phyloP scores from a whole-genome alignment of 805 yeast species.

The Suhomyces sp. region DNA sequence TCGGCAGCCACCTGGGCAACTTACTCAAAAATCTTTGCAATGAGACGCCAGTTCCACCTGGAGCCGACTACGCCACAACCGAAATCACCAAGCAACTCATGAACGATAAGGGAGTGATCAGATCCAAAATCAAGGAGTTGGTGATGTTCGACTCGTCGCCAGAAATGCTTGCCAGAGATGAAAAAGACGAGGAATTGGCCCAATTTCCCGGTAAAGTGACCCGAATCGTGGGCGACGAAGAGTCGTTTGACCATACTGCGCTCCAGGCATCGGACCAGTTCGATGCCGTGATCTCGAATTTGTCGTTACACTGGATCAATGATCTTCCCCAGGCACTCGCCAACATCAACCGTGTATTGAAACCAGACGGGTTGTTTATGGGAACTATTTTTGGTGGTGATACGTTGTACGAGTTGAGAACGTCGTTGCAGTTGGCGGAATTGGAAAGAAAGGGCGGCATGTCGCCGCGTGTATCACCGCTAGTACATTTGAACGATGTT shows the following conservation, averaged over 20 bases:
- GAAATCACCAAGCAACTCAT: slow-evolving; percentile 41
- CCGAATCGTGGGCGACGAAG: slow-evolving; percentile 67
- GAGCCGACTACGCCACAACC: slow-evolving; percentile 32
- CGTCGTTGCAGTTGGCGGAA: slow-evolving; percentile 79
- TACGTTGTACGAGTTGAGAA: slow-evolving; percentile 76
- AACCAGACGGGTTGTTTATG: slow-evolving; percentile 80
- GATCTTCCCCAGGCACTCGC: slow-evolving; percentile 68
- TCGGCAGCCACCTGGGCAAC: slow-evolving; percentile 74
- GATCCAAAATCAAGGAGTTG: slow-evolving; percentile 49
- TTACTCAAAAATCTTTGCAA: slow-evolving; percentile 43
- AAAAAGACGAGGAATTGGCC: slow-evolving; percentile 37
- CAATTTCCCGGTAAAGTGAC: slow-evolving; percentile 43
- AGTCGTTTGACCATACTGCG: slow-evolving; percentile 45
- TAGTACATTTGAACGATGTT: slow-evolving; percentile 74
- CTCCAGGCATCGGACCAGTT: slow-evolving; percentile 40
- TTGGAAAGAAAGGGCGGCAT: slow-evolving; percentile 76
- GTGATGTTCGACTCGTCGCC: slow-evolving; percentile 66
- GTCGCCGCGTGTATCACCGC: slow-evolving; percentile 77
- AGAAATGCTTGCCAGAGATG: slow-evolving; percentile 52
- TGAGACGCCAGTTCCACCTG: slow-evolving; percentile 20
- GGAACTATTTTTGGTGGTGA: slow-evolving; percentile 84
- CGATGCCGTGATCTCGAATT: slow-evolving; percentile 71
- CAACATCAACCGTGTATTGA: slow-evolving; percentile 55
- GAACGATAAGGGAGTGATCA: slow-evolving; percentile 53
- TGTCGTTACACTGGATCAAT: slow-evolving; percentile 82